Evolutionary conservation across 352 stramenopile species (phyloP).

Genomic region (Phytophthora fragariae): DNA sequence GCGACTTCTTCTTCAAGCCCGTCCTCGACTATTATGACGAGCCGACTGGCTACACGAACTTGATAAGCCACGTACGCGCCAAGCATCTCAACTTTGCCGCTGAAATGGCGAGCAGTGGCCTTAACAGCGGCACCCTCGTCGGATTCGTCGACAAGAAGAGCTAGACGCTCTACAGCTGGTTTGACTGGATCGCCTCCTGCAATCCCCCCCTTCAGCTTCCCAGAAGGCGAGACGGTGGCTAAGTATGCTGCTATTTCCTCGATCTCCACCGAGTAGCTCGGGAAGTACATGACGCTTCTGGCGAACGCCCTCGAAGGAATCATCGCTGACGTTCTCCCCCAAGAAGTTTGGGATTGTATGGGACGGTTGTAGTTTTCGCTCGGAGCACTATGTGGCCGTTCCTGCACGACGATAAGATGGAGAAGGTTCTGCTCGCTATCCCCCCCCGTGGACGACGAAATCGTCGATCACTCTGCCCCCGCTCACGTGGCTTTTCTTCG

Average conservation of each 20-base stretch:
- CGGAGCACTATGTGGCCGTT: neutral
- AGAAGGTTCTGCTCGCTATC: slow-evolving; percentile 10
- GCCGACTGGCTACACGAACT: neutral
- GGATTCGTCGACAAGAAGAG: slow-evolving; percentile 15
- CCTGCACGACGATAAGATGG: neutral
- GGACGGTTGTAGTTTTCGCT: slow-evolving; percentile 4
- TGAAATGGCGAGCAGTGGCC: neutral
- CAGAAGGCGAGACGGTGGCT: neutral
- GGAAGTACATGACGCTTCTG: neutral
- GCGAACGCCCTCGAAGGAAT: neutral
- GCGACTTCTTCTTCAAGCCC: neutral
- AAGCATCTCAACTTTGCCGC: neutral
- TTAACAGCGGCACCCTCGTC: neutral
- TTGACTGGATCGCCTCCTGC: slow-evolving; percentile 4
- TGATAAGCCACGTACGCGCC: neutral
- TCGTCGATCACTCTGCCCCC: neutral
- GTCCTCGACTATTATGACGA: neutral
- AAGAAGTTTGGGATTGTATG: slow-evolving; percentile 7
- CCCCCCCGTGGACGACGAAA: neutral
- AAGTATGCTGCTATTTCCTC: neutral
- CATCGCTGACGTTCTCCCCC: neutral
- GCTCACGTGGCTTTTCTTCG: slow-evolving; percentile 1
- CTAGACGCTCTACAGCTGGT: slow-evolving; percentile 4
- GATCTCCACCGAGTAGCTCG: slow-evolving; percentile 2
- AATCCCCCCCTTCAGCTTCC: slow-evolving; percentile 4